Conservation (phyloP, 2,329 filamentous ascomycete species). For the Aspergillus jensenii region DNA sequence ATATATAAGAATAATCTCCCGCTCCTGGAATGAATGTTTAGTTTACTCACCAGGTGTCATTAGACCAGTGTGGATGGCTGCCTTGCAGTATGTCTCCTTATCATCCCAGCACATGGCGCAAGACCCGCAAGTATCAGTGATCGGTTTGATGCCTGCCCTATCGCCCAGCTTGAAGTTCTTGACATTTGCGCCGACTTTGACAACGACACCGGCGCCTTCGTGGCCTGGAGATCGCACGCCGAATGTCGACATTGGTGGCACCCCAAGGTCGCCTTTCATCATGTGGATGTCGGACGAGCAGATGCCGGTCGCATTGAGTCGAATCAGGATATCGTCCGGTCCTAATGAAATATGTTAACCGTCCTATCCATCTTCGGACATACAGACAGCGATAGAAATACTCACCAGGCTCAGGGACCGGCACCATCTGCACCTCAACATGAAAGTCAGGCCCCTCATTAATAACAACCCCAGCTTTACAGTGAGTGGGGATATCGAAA, state of each 20-base stretch:
- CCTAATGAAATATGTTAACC: constrained; percentile 29
- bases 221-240: constrained; percentile 52
- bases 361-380: not conserved
- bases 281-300: constrained; percentile 60
- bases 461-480: constrained; percentile 52
- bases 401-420: constrained; percentile 51
- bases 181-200: constrained; percentile 55
- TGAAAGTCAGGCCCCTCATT: constrained; percentile 52
- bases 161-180: constrained; percentile 55
- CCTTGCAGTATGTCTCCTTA: constrained; percentile 50
- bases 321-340: constrained; percentile 56
- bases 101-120: constrained; percentile 54
- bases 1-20: too few relatives aligned
- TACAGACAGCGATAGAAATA: too few relatives aligned
- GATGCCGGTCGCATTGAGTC: constrained; percentile 58
- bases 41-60: constrained; percentile 32
- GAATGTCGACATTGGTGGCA: constrained; percentile 39
- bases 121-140: constrained; percentile 52
- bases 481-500: constrained; percentile 45
- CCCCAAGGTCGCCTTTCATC: constrained; percentile 55
- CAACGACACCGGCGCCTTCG: constrained; percentile 59
- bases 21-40: accelerated
- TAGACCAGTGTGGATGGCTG: constrained; percentile 39
- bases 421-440: constrained; percentile 49
- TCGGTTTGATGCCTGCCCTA: constrained; percentile 53